Base-by-base conservation (phyloP, 352 stramenopile species). In the Phytophthora cryptogea region DNA sequence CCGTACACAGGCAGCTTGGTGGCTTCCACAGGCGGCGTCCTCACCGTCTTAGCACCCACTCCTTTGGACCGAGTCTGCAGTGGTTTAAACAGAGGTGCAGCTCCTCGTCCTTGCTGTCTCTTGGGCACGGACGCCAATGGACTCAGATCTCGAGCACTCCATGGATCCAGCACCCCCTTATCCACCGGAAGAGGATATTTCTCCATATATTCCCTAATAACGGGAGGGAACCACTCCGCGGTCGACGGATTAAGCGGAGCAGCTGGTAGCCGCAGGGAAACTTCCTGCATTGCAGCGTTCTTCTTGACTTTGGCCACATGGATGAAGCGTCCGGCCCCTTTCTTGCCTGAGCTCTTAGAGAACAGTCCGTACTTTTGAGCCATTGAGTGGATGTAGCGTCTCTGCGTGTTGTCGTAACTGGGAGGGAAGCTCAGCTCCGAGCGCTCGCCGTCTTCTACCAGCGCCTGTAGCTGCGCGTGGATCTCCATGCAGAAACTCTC, bases 241-340 rank as follows among this genome's bases (percentile, higher is more conserved):
- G 68, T 78, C 1, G 47, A 46, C 2, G 39, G 36, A 32, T 77
- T 74, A 13, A 87, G 56, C 8, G 61, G 43, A 17, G 76, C 65
- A 2, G 83, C 49, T 31, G 58, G 28, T 9, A 90, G 39, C 4
- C 79, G 79, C 20, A 91, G 58, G 11, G 80, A 91, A 14, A 94
- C 63, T 9, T 88, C 35, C 60, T 91, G 41, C 83, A 90, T 90
- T n/a, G 72, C 68, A 27, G 81, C 81, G 54, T 89, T 94, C 66
- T 89, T 91, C 70, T 92, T 92, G 23, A 88, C 80, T 51, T 89
- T 89, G 26, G 82, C 83, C 23, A 94, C 79, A 63, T 91, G 82
- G 46, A 92, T 80, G 59, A 90, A 92, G 17, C 85, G 83, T 2
- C 54, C 53, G 14, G 82, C 74, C 5, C 66, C 70, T 37, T 70